phyloP scores from a whole-genome alignment of 192 early-diverging fungal species.

The Coemansia sp. region DNA sequence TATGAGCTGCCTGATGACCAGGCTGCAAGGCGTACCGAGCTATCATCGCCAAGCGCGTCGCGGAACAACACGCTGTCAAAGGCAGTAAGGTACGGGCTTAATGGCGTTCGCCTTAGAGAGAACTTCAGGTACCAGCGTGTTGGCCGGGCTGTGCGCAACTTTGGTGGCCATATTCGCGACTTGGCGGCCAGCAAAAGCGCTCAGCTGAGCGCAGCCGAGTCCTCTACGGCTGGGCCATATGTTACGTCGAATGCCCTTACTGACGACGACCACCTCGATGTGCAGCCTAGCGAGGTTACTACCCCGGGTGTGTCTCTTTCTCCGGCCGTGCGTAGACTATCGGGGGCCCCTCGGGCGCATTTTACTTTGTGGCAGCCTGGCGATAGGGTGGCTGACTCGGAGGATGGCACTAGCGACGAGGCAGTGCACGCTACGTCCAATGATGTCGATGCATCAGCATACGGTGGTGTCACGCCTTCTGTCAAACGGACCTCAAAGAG shows the following conservation, averaged over 20 bases:
- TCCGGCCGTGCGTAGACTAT: conserved; percentile 6
- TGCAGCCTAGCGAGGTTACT: conserved; percentile 16
- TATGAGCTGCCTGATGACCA: conserved; percentile 10
- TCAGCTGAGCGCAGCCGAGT: conserved; percentile 16
- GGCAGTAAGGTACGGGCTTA: conserved; percentile 20
- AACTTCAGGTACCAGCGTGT: conserved; percentile 30
- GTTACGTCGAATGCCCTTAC: background rate
- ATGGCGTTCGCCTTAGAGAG: conserved; percentile 27
- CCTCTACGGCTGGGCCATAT: conserved; percentile 3
- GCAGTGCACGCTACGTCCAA: background rate
- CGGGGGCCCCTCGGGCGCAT: background rate
- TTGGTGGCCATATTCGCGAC: conserved; percentile 38
- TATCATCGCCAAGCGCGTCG: conserved; percentile 11
- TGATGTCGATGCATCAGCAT: background rate
- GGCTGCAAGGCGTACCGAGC: conserved; percentile 1
- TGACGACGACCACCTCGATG: conserved; percentile 5
- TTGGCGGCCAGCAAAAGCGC: conserved; percentile 20
- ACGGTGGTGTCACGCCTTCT: background rate
- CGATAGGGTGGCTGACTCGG: background rate
- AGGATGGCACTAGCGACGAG: conserved; percentile 4
- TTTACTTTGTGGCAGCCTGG: background rate
- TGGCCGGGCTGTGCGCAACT: conserved; percentile 23
- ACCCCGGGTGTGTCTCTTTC: conserved; percentile 29
- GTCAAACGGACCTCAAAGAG: background rate
- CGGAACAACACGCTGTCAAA: conserved; percentile 20